phyloP scores from a whole-genome alignment of 352 stramenopile species.

The Phytophthora brassicae region DNA sequence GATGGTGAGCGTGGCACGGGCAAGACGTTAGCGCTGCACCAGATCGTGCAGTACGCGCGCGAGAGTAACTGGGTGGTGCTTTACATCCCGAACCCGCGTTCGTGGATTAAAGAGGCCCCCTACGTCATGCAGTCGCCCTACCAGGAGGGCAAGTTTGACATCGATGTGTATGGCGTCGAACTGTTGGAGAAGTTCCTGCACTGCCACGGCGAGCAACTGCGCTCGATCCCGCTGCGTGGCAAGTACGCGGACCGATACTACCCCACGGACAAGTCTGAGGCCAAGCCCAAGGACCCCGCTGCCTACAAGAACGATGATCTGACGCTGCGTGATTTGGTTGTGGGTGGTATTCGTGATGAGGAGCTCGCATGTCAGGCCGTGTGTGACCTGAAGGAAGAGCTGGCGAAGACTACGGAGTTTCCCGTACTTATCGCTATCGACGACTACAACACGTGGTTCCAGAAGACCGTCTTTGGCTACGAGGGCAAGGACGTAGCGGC shows the following conservation, averaged over 20 bases:
- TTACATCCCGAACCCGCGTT: conserved; percentile 75
- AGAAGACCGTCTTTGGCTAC: conserved; percentile 87
- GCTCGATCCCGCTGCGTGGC: conserved; percentile 58
- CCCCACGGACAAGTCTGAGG: conserved; percentile 54
- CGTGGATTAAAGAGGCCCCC: conserved; percentile 77
- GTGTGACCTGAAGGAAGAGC: conserved; percentile 76
- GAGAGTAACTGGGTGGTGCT: conserved; percentile 87
- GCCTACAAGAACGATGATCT: conserved; percentile 62
- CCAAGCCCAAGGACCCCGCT: conserved; percentile 68
- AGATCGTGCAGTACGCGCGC: conserved; percentile 87
- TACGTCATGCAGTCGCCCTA: conserved; percentile 86
- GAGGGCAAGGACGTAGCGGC: conserved; percentile 74
- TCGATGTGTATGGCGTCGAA: conserved; percentile 79
- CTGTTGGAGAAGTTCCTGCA: conserved; percentile 81
- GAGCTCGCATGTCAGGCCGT: conserved; percentile 80
- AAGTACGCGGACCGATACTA: conserved; percentile 83
- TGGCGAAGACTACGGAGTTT: conserved; percentile 81
- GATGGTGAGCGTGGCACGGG: conserved; percentile 81
- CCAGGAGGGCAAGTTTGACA: conserved; percentile 83
- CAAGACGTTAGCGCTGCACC: conserved; percentile 83
- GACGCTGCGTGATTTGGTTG: conserved; percentile 78
- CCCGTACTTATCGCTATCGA: conserved; percentile 86
- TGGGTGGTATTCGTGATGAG: conserved; percentile 80
- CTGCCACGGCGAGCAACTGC: conserved; percentile 74
- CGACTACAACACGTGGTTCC: conserved; percentile 89